Base-by-base conservation (phyloP, 257 asterid genomes). In the Solanum ossicruentum region DNA sequence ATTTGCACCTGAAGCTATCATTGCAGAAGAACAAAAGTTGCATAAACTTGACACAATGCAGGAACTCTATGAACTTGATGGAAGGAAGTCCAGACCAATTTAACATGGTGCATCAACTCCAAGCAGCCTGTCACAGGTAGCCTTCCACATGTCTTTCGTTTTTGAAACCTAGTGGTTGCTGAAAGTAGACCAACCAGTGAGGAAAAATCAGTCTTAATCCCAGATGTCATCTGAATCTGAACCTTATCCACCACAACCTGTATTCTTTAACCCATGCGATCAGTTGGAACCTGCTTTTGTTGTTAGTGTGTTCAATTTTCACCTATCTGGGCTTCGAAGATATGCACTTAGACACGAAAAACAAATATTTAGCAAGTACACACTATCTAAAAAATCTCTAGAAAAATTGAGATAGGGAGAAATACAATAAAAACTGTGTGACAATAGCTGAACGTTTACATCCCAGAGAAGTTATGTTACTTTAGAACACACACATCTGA, bases 11-110 rank as follows among this genome's bases (percentile, higher is more conserved):
- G 0, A 75, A 75, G 61, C 41, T 47, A 23, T 49, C 61, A 49
- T 32, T 75, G 23, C 61, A 15, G 21, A 0, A 0, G 43, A 47
- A 41, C n/a, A n/a, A n/a, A 75, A 75, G 58, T 49, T 49, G 60
- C 15, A 60, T n/a, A 56, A 16, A 5, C 61, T n/a, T 12, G 63
- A 4, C 18, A 18, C 9, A 8, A 49, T 90, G 81, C 89, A 96
- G 98, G 97, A 41, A 88, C 92, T 96, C 23, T 95, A 89, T 67
- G 99, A 96, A 92, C 98, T 96, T 67, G 99, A 95, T 56, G 99
- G 99, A 86, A 88, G 97, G 92, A 93, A 85, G 89, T 90, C 95
- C 1, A 93, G 96, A 70, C 98, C 99, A 80, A 89, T 95, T 84
- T 89, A 93, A 58, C 99, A 93, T 12, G 98, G 98, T 58, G 83